phyloP scores from a whole-genome alignment of 1,284 basidiomycete genomes.

The Boletus mariae region DNA sequence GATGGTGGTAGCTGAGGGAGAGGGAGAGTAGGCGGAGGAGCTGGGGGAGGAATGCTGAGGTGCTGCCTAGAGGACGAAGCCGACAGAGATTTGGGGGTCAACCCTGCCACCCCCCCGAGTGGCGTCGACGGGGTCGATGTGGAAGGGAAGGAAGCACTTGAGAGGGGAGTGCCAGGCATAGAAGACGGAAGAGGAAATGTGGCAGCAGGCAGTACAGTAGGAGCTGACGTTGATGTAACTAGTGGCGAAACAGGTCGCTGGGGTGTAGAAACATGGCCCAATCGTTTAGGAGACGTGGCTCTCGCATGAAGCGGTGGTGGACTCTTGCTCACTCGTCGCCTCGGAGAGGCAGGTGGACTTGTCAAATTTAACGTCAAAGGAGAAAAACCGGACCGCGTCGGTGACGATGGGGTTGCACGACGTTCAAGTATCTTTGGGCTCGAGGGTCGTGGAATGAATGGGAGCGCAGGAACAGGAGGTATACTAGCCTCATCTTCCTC shows the following conservation, averaged over 20 bases:
- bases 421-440: slow-evolving; percentile 29
- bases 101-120: not conserved
- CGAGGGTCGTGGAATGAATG: slow-evolving; percentile 25
- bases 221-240: slow-evolving; percentile 5
- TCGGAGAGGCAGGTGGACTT: slow-evolving; percentile 22
- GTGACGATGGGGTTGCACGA: slow-evolving; percentile 23
- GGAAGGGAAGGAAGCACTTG: slow-evolving; percentile 12
- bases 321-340: slow-evolving; percentile 22
- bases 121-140: not conserved
- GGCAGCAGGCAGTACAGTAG: slow-evolving; percentile 2
- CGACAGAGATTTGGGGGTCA: slow-evolving; percentile 9
- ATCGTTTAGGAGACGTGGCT: slow-evolving; percentile 9
- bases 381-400: slow-evolving; percentile 25
- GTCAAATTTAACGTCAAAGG: slow-evolving; percentile 25
- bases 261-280: slow-evolving; percentile 5
- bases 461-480: slow-evolving; percentile 31
- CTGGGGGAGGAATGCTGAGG: slow-evolving; percentile 28
- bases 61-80: slow-evolving; percentile 27
- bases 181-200: slow-evolving; percentile 17
- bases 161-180: slow-evolving; percentile 22
- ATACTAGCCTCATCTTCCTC: slow-evolving; percentile 29
- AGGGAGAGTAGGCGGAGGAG: slow-evolving; percentile 30
- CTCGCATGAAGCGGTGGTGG: slow-evolving; percentile 21
- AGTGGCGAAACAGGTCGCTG: slow-evolving; percentile 11
- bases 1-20: slow-evolving; percentile 29